Base-by-base conservation (phyloP, 768 basidiomycete species). In the Mycena capillaripes region DNA sequence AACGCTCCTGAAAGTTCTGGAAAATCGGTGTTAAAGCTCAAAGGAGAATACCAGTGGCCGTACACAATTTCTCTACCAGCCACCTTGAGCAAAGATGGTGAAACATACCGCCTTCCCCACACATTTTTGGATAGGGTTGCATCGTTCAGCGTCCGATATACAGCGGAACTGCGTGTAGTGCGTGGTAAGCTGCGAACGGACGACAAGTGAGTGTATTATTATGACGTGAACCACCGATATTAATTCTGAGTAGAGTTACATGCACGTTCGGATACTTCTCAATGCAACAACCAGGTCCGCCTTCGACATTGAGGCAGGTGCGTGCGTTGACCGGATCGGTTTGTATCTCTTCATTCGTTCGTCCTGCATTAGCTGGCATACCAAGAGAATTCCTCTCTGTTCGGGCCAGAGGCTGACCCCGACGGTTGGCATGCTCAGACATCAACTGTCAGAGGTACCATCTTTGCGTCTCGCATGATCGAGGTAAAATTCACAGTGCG, bases 161-260 rank as follows among this genome's bases (percentile, higher is more conserved):
- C 67, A 2, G 62, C 52, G 4, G 70, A 75, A 7, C 42, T 75
- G 42, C 70, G 74, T 2, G 50, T 75, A 14, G 64, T 72, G 6
- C 70, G 74, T 4, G 74, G 70, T 50, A 75, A 75, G 27, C 70
- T 72, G 1, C 61, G 74, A 17, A 32, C 57, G 40, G 74, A 75
- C 58, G 70, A 75, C 30, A 72, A 66, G 74, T 72, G 38, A 34
- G 66, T 72, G 16, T 21, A 42, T 58, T 38, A 11, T 32, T 23
- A n/a, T n/a, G n/a, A n/a, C 8, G 16, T 48, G n/a, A 27, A 17
- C 2, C 7, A 4, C 30, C 32, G 25, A 69, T 21, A 44, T 56
- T 50, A 8, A 63, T 23, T 58, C 14, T 29, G 38, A 0, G 44
- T 23, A 75, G 74, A 50, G 34, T 69, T 0, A 6, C n/a, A n/a